Conservation (phyloP, 2,329 filamentous ascomycete species). For the Penicillium sp. region DNA sequence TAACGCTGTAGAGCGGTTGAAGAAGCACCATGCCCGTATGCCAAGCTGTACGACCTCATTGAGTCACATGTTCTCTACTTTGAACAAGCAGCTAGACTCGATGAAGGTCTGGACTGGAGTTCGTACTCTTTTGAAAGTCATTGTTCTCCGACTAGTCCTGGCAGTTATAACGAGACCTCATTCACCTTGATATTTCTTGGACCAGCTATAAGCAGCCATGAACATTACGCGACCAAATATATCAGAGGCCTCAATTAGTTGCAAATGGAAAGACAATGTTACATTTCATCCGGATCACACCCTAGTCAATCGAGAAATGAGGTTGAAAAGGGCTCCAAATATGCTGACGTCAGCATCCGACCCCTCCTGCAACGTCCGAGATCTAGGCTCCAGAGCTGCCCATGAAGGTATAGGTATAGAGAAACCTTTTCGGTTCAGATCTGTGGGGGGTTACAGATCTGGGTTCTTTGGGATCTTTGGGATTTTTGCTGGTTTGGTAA, state of each 20-base stretch:
- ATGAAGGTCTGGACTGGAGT: no score
- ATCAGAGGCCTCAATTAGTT: background rate
- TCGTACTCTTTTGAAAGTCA: no score
- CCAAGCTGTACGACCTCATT: no score
- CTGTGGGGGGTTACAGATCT: background rate
- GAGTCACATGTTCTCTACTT: no score
- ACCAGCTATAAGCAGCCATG: background rate
- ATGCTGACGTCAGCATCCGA: conserved; percentile 1
- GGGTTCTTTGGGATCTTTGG: background rate
- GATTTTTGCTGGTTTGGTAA: background rate
- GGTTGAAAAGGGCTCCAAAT: background rate
- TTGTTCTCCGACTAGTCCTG: no score
- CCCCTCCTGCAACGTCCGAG: background rate
- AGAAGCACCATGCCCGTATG: no score
- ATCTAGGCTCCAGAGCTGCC: background rate
- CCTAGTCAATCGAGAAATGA: background rate
- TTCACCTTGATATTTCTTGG: no score
- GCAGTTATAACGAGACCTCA: no score
- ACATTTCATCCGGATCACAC: background rate
- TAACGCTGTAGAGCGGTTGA: no score
- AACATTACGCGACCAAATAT: background rate
- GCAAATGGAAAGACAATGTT: background rate
- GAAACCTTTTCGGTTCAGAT: background rate
- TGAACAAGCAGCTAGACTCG: no score
- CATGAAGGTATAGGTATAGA: background rate